Evolutionary conservation across 2,329 filamentous ascomycete species (phyloP).

Genomic region (Fusarium miscanthi): DNA sequence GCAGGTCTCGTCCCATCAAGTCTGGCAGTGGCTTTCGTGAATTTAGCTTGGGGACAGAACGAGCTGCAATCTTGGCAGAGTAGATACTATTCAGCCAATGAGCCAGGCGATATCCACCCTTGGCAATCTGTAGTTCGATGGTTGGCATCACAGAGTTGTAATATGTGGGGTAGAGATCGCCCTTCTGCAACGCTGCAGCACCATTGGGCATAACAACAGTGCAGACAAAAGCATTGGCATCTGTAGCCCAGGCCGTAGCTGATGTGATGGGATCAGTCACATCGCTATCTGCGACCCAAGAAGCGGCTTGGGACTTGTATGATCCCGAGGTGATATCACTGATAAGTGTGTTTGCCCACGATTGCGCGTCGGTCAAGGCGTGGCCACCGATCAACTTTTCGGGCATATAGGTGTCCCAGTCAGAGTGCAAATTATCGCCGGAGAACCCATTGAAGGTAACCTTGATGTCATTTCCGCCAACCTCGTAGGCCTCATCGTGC

Average conservation of each 20-base stretch:
- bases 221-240: constrained; percentile 4
- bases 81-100: constrained; percentile 11
- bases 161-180: neutral
- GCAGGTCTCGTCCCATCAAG: neutral
- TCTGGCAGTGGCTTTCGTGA: neutral
- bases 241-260: neutral
- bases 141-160: constrained; percentile 4
- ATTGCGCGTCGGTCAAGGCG: constrained; percentile 3
- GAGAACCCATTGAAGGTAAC: neutral
- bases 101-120: constrained; percentile 1
- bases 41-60: neutral
- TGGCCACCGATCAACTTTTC: constrained; percentile 2
- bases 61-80: neutral
- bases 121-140: constrained; percentile 6
- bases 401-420: constrained; percentile 10
- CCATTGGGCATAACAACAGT: constrained; percentile 1
- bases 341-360: constrained; percentile 6
- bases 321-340: neutral
- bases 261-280: constrained; percentile 1
- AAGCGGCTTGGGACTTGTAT: neutral
- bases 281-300: constrained; percentile 2
- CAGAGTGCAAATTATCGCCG: neutral
- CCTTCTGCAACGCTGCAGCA: neutral
- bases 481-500: constrained; percentile 1
- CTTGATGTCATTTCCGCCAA: constrained; percentile 4